Base-by-base conservation (phyloP, 2,329 filamentous ascomycete species). In the Ceratocystis ficicola region DNA sequence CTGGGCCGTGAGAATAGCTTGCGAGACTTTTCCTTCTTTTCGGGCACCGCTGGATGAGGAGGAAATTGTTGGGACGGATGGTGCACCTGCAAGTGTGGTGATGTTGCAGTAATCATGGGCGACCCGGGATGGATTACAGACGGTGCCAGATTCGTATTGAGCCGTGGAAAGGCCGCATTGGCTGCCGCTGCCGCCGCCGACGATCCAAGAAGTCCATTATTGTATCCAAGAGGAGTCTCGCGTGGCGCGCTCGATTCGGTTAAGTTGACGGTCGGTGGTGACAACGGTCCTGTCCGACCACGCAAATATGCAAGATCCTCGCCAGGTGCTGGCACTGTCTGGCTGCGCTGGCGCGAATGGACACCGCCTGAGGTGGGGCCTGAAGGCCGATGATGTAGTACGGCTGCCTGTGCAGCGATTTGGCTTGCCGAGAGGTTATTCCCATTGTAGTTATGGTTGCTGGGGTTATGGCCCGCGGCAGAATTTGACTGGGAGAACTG, bases 1-100 rank as follows among this genome's bases (percentile, higher is more conserved):
- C 87, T 87, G 0, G 88, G 88, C 63, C 89, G 83, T 5, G 86
- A 89, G 73, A 92, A 92, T 32, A 93, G 79, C 77, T 93, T 93
- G 73, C 89, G 87, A 75, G 90, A 91, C 68, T 85, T 85, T 74
- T 86, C 86, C 71, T 86, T 84, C 68, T 89, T 89, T 71, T 89
- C 86, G 32, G 82, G 78, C 73, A 88, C 86, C 70, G 88, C 85
- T 1, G 79, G 69, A 63, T 70, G 68, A 69, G 71, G 75, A 71
- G 63, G 76, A 66, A 65, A 69, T 68, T 70, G 74, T 64, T 69
- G 72, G 15, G 69, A 68, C 46, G 70, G 71, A 12, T 73, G 70
- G 36, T 71, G 73, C 17, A 74, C 68, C 4, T 75, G 84, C 6
- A 74, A 75, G 69, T 81, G 80, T 0, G 80, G 28, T 15, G 55